Base-by-base conservation (phyloP, 192 early-diverging fungal species). In the Geranomyces variabilis region DNA sequence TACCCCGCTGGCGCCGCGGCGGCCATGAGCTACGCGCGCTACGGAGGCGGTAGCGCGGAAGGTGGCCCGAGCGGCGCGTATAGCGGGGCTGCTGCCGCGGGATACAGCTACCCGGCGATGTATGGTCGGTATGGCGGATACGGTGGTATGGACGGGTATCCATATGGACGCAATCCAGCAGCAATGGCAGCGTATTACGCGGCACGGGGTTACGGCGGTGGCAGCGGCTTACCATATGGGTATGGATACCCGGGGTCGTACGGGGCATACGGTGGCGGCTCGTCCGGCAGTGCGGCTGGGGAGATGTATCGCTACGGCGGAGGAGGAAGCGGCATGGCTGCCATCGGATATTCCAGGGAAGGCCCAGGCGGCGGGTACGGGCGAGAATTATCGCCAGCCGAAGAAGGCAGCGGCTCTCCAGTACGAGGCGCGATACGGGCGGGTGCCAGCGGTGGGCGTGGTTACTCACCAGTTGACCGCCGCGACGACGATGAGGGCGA, bases 91-190 rank as follows among this genome's bases (percentile, higher is more conserved):
- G 73, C 63, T 64, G 69, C 57, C 10, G 41, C 48, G 22, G 71
- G 67, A 12, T 34, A 19, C 29, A 76, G 79, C 10, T 80, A 80
- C 65, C 30, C 60, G 60, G 81, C 71, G 22, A 66, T 49, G 21
- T 78, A 77, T 46, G 63, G 70, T 48, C 69, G 69, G 53, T 66
- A 65, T 45, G 74, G 67, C 17, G 75, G 73, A 57, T 81, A 79
- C 41, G 66, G 63, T 5, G 44, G 34, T 8, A 64, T 64, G 63
- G 63, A 64, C 7, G 63, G 63, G n/a, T 64, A 45, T 29, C 22
- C 28, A 6, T 64, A 64, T 29, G 41, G 41, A 1, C 33, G 63
- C 41, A 64, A 14, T 21, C 24, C 68, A 8, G 61, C 70, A 28
- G 31, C 68, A 0, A 60, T 60, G 57, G 68, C 68, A n/a, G 68